Percentiles rank a stretch among this genome's conserved stretches.
phyloP scores from a whole-genome alignment of 805 yeast species.

The Lipomyces yamanashiensis region DNA sequence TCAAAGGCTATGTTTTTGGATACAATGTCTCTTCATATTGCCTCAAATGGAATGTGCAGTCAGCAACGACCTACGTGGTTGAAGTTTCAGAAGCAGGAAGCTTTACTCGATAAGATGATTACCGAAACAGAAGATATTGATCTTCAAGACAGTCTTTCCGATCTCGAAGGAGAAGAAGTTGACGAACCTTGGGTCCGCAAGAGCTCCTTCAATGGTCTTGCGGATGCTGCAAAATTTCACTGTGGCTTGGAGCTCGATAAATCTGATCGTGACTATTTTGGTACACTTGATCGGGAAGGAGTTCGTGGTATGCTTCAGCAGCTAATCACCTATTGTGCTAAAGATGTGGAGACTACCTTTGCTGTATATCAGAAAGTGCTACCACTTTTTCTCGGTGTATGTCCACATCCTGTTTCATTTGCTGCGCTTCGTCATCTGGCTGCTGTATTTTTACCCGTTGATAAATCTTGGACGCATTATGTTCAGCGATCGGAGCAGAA shows the following conservation, averaged over 20 bases:
- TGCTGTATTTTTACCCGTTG: conserved; percentile 77
- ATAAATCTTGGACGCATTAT: conserved; percentile 72
- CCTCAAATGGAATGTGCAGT: conserved; percentile 89
- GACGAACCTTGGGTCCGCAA: conserved; percentile 76
- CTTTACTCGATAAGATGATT: conserved; percentile 36
- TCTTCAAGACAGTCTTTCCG: conserved; percentile 6
- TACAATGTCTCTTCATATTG: conserved; percentile 90
- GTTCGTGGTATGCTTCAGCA: conserved; percentile 61
- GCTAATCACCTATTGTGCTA: conserved; percentile 80
- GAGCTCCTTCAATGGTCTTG: conserved; percentile 78
- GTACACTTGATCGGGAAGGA: conserved; percentile 56
- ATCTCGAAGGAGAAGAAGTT: conserved; percentile 32
- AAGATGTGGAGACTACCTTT: conserved; percentile 78
- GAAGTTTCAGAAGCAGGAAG: conserved; percentile 42
- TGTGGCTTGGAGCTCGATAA: conserved; percentile 73
- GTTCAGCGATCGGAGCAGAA: conserved; percentile 67
- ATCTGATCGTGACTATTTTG: conserved; percentile 65
- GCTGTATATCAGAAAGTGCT: conserved; percentile 67
- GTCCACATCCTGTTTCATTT: conserved; percentile 95
- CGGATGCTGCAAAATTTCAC: conserved; percentile 78
- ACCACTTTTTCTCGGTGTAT: conserved; percentile 66
- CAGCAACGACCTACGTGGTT: conserved; percentile 83
- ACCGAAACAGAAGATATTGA: conserved; percentile 20
- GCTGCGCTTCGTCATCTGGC: conserved; percentile 81
- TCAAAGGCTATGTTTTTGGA: conserved; percentile 82